A percentile compares a stretch with the other conserved stretches of the same genome.
Conservation (phyloP, 2,329 filamentous ascomycete species). For the Aspergillus ruber region DNA sequence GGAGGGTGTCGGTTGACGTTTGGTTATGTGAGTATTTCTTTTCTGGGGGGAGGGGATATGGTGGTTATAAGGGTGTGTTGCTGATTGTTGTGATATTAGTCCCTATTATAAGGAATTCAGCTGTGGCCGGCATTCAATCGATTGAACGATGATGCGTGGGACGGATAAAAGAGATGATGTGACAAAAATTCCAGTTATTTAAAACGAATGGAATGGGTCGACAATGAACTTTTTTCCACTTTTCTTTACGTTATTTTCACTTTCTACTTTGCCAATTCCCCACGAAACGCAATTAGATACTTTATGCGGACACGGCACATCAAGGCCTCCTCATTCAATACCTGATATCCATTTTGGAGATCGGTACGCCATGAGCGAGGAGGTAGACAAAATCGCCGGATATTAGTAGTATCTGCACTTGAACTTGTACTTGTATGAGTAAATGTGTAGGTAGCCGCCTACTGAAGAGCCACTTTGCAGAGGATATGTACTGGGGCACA, state of each 20-base stretch:
- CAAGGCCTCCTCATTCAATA: conserved; percentile 39
- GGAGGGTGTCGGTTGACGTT: conserved; percentile 15
- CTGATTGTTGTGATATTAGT: too few relatives aligned
- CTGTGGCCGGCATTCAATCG: neutral
- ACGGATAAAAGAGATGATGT: neutral
- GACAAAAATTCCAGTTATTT: neutral
- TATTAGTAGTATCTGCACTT: conserved; percentile 3
- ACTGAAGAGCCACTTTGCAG: conserved; percentile 59
- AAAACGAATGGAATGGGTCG: neutral
- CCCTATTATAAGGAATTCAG: neutral
- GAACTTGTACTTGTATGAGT: neutral
- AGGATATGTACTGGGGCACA: conserved; percentile 57
- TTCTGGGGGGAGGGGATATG: too few relatives aligned
- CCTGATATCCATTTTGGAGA: neutral
- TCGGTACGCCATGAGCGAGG: neutral
- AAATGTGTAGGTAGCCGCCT: conserved; percentile 32
- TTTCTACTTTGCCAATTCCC: neutral
- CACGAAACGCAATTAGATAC: too few relatives aligned
- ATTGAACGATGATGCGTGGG: neutral
- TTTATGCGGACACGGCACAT: conserved; percentile 29
- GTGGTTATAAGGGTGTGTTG: too few relatives aligned
- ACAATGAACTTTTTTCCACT: neutral
- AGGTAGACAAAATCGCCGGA: conserved; percentile 12
- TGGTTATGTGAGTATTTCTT: conserved; percentile 18
- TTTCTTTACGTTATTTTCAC: neutral